phyloP scores from a whole-genome alignment of 805 yeast genomes.

The Yarrowia keelungensis region DNA sequence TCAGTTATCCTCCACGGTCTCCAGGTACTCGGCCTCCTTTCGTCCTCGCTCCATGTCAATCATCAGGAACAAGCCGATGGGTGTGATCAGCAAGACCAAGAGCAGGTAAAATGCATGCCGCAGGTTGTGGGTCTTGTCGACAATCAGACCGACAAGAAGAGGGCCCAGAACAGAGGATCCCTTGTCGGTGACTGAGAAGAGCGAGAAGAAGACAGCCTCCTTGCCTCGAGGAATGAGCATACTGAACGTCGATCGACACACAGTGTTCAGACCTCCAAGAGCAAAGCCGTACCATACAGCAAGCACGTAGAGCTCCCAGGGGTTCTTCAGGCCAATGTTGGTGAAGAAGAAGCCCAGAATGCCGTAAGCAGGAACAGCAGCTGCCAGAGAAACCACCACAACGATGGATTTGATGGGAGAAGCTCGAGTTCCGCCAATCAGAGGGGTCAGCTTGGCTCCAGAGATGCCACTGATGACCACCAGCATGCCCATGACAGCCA shows the following conservation, averaged over 20 bases:
- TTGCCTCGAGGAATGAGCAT: conserved; percentile 75
- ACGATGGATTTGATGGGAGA: conserved; percentile 59
- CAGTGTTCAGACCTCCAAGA: conserved; percentile 74
- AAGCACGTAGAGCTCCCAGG: conserved; percentile 70
- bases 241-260: conserved; percentile 71
- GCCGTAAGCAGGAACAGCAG: conserved; percentile 75
- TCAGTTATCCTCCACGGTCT: conserved; percentile 3
- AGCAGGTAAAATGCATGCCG: conserved; percentile 74
- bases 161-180: conserved; percentile 82
- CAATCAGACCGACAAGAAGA: conserved; percentile 69
- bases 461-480: conserved; percentile 70
- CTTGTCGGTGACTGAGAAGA: conserved; percentile 79
- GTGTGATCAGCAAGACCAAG: conserved; percentile 58
- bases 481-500: conserved; percentile 69
- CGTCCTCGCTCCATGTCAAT: conserved; percentile 68
- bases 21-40: conserved; percentile 37
- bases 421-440: conserved; percentile 41
- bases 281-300: conserved; percentile 80
- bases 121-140: conserved; percentile 75
- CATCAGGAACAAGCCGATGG: conserved; percentile 63
- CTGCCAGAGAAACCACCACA: conserved; percentile 63
- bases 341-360: conserved; percentile 66
- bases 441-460: conserved; percentile 69
- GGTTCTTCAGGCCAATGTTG: conserved; percentile 63
- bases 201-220: conserved; percentile 76